These are phyloP conservation scores for Fusarium sp. DNA, from an alignment of 2,329 filamentous ascomycete genomes.

Conservation along the genomic window DNA sequence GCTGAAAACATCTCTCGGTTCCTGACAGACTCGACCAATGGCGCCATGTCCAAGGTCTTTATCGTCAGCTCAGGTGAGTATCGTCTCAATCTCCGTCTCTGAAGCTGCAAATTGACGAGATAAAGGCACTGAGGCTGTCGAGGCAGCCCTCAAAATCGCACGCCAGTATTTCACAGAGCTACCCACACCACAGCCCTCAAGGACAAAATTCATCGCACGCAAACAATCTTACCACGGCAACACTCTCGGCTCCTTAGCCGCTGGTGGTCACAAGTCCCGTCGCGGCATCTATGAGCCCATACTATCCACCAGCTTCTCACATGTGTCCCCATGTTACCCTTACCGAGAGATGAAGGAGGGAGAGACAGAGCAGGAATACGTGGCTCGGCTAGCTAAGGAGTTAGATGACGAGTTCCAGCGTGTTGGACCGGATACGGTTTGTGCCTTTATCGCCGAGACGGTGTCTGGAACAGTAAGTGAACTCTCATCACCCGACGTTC, in stretches of 20 bases:
- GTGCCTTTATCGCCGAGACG: conserved; percentile 37
- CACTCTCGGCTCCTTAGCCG: conserved; percentile 25
- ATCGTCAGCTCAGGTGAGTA: conserved; percentile 25
- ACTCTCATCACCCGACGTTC: conserved; percentile 23
- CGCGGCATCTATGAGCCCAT: conserved; percentile 44
- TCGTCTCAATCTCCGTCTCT: background rate
- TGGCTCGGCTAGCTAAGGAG: conserved; percentile 23
- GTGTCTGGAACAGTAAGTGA: conserved; percentile 35
- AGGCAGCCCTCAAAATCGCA: conserved; percentile 37
- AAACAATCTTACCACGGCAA: conserved; percentile 38
- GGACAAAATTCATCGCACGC: conserved; percentile 30
- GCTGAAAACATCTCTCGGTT: conserved; percentile 21
- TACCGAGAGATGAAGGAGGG: conserved; percentile 37
- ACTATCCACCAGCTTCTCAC: conserved; percentile 38
- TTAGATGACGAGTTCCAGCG: conserved; percentile 32
- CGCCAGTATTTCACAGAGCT: conserved; percentile 37
- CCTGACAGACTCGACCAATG: conserved; percentile 21
- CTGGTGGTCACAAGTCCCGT: conserved; percentile 28
- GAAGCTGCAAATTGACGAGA: background rate
- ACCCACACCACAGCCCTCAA: conserved; percentile 14
- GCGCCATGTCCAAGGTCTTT: conserved; percentile 29
- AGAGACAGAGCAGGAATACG: conserved; percentile 50
- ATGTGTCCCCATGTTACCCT: conserved; percentile 44
- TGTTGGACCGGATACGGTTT: conserved; percentile 28
- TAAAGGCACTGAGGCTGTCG: conserved; percentile 37